Evolutionary conservation across 2,329 filamentous ascomycete species (phyloP).

Genomic region (Fusarium sp.): DNA sequence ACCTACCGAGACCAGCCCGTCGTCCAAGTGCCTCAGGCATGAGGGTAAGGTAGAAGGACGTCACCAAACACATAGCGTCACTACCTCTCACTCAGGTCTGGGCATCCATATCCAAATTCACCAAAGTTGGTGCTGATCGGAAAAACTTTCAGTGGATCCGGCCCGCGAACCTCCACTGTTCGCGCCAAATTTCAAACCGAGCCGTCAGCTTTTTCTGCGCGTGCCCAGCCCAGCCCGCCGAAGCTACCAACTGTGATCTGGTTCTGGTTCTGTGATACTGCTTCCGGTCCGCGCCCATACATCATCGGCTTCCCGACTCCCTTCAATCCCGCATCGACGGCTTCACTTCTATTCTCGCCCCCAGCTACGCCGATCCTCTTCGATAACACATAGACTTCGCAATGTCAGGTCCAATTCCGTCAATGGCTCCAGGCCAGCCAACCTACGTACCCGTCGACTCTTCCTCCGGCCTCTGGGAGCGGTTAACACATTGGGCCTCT

Average conservation of each 20-base stretch:
- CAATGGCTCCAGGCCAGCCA: conserved; percentile 58
- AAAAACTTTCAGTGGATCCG: conserved; percentile 47
- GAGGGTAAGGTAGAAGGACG: background rate
- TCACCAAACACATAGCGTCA: conserved; percentile 14
- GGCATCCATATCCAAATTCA: conserved; percentile 4
- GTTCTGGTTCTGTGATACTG: conserved; percentile 32
- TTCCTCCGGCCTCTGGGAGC: conserved; percentile 84
- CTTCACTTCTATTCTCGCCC: conserved; percentile 41
- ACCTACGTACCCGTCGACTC: conserved; percentile 61
- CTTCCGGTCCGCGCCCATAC: conserved; percentile 42
- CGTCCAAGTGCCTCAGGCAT: conserved; percentile 26
- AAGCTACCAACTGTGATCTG: conserved; percentile 39
- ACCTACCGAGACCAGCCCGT: background rate
- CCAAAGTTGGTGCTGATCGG: conserved; percentile 32
- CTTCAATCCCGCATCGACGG: conserved; percentile 42
- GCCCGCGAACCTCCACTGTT: conserved; percentile 27
- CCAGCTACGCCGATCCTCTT: conserved; percentile 30
- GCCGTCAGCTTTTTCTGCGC: conserved; percentile 50
- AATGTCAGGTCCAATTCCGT: conserved; percentile 60
- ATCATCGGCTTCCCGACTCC: conserved; percentile 47
- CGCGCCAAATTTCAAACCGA: conserved; percentile 47
- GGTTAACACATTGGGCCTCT: conserved; percentile 88
- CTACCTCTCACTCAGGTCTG: background rate
- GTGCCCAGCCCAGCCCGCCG: conserved; percentile 44
- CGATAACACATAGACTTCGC: conserved; percentile 41